Conservation (phyloP, 75 land plant species). For the Azolla pinnata region DNA sequence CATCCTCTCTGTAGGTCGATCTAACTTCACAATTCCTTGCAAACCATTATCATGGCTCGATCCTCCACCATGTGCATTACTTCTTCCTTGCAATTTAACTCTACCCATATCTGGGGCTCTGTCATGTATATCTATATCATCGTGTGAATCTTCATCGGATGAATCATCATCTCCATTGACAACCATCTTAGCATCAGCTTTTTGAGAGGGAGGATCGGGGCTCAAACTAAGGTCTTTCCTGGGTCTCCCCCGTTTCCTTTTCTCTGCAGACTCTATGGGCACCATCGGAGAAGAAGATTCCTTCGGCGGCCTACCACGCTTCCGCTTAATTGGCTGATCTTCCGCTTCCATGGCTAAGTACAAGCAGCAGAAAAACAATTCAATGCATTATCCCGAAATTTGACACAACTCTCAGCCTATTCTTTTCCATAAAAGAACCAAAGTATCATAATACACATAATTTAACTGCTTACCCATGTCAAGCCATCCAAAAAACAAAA, state of each 20-base stretch:
- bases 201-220: neutral
- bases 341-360: constrained; percentile 1
- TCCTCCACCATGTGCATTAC: neutral
- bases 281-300: neutral
- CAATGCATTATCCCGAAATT: no score
- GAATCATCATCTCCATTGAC: neutral
- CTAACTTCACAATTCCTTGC: neutral
- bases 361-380: no score
- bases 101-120: neutral
- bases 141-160: neutral
- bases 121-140: neutral
- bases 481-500: no score
- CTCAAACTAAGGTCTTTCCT: neutral
- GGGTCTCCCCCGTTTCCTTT: neutral
- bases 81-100: neutral
- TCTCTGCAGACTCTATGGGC: neutral
- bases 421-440: no score
- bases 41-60: neutral
- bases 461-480: no score
- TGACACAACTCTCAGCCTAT: no score
- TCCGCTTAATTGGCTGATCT: neutral
- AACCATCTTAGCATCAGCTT: neutral
- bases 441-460: no score
- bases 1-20: neutral
- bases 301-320: neutral